These are phyloP conservation scores for Seiridium cupressi DNA, from an alignment of 2,329 filamentous ascomycete genomes.

Conservation along the genomic window DNA sequence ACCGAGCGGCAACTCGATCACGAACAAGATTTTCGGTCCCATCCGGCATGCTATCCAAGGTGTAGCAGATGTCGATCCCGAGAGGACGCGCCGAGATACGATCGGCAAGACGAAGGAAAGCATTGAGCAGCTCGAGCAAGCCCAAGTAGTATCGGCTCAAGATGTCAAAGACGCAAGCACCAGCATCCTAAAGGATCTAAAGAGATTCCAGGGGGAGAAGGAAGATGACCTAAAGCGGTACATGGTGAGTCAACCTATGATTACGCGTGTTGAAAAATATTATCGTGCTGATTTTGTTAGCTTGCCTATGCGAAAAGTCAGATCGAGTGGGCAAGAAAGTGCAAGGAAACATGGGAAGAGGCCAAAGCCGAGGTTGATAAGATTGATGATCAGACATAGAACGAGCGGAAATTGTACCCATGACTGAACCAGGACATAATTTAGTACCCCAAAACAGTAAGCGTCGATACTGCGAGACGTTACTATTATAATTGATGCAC, in stretches of 20 bases:
- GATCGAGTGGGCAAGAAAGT: slow-evolving; percentile 91
- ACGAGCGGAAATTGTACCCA: neutral
- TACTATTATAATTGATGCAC: neutral
- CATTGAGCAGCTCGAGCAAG: slow-evolving; percentile 83
- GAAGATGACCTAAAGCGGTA: slow-evolving; percentile 91
- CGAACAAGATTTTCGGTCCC: slow-evolving; percentile 89
- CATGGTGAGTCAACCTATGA: slow-evolving; percentile 67
- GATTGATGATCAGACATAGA: slow-evolving; percentile 63
- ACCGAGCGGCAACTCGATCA: slow-evolving; percentile 85
- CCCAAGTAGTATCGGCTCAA: slow-evolving; percentile 80
- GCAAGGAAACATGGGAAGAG: slow-evolving; percentile 89
- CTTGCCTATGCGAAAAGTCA: slow-evolving; percentile 90
- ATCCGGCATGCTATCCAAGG: slow-evolving; percentile 95
- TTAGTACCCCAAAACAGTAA: neutral
- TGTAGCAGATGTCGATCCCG: slow-evolving; percentile 93
- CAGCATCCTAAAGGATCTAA: slow-evolving; percentile 85
- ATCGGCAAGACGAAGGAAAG: slow-evolving; percentile 95
- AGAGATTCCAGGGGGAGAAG: slow-evolving; percentile 92
- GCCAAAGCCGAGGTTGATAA: slow-evolving; percentile 84
- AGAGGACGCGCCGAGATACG: slow-evolving; percentile 85
- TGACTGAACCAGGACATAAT: neutral
- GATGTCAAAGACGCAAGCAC: slow-evolving; percentile 92
- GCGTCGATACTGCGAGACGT: neutral
- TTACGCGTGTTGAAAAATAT: neutral
- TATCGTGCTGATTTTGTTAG: slow-evolving; percentile 42